phyloP scores from a whole-genome alignment of 495 filamentous ascomycete species.

The Lindgomyces ingoldianus region DNA sequence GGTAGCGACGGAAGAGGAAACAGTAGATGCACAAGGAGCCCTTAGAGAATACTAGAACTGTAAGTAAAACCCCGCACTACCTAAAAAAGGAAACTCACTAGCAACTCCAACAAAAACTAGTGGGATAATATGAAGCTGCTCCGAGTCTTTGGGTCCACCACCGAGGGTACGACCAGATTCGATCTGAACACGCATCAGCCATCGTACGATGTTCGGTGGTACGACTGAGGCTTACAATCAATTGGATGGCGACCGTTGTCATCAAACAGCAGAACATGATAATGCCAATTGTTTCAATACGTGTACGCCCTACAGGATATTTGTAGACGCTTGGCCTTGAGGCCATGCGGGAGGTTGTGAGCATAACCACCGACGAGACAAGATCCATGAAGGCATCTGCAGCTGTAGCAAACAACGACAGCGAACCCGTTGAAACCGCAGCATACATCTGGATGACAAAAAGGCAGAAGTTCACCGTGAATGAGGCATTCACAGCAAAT shows the following conservation, averaged over 20 bases:
- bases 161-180: conserved; percentile 54
- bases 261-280: conserved; percentile 62
- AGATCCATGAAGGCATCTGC: conserved; percentile 63
- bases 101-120: conserved; percentile 55
- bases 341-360: conserved; percentile 55
- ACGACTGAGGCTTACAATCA: conserved; percentile 41
- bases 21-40: conserved; percentile 56
- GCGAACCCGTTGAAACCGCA: conserved; percentile 57
- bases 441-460: conserved; percentile 62
- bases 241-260: conserved; percentile 58
- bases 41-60: conserved; percentile 49
- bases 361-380: conserved; percentile 60
- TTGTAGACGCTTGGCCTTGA: conserved; percentile 57
- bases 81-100: conserved; percentile 42
- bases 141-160: conserved; percentile 44
- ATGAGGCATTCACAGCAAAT: conserved; percentile 58
- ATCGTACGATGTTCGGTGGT: conserved; percentile 9
- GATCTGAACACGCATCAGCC: conserved; percentile 38
- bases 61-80: conserved; percentile 5
- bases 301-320: conserved; percentile 57
- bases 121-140: conserved; percentile 52
- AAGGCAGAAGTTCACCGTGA: conserved; percentile 55
- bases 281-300: conserved; percentile 59
- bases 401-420: conserved; percentile 59
- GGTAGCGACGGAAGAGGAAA: conserved; percentile 53